These are phyloP conservation scores for Suillus lakei DNA, from an alignment of 768 basidiomycete species.

Conservation along the genomic window DNA sequence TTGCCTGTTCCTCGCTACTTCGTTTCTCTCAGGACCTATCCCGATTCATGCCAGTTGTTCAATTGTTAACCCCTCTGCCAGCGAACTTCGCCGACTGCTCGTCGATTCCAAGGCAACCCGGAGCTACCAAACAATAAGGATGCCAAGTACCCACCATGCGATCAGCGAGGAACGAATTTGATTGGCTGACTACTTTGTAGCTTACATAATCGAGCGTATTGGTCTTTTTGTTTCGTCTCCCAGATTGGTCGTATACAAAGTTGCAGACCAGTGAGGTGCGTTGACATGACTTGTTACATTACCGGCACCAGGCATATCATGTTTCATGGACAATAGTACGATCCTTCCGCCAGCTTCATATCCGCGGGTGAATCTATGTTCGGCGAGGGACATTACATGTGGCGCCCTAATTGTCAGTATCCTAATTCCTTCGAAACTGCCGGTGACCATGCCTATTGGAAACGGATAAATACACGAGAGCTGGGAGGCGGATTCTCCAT, in stretches of 20 bases:
- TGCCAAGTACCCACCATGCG: not conserved
- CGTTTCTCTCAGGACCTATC: not conserved
- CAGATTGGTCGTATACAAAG: not conserved
- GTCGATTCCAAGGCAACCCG: not conserved
- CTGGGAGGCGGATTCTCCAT: not conserved
- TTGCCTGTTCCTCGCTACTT: not conserved
- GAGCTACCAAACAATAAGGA: not conserved
- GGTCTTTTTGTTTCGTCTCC: constrained; percentile 1
- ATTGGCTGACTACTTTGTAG: not conserved
- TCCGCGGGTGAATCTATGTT: not conserved
- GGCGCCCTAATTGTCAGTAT: not conserved
- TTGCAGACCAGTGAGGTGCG: not conserved
- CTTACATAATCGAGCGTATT: not conserved
- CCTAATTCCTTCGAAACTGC: not conserved
- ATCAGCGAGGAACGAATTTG: not conserved
- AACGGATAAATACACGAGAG: constrained; percentile 2
- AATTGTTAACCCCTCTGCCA: not conserved
- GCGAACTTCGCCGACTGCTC: not conserved
- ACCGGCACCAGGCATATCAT: not conserved
- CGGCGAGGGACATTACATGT: not conserved
- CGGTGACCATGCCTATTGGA: not conserved
- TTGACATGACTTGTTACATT: not conserved
- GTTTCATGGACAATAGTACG: not conserved
- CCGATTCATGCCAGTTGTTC: not conserved
- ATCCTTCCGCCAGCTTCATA: not conserved